A percentile compares a stretch with the other conserved stretches of the same genome.
Evolutionary conservation across 176 grass and related monocot genomes (phyloP).

Genomic region (Oryza longistaminata): DNA sequence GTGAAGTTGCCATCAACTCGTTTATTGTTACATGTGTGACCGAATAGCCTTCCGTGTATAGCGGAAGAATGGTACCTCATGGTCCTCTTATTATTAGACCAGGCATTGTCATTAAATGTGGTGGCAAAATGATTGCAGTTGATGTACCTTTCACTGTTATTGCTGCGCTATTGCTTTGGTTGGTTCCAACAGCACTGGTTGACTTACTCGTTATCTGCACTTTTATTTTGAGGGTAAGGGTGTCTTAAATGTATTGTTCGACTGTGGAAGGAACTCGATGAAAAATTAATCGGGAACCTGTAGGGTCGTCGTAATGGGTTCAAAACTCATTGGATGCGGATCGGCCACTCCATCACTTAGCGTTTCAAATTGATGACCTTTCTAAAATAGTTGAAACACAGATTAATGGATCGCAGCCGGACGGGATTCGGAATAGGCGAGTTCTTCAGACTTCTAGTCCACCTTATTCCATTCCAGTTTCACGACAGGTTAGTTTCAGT

Average conservation of each 20-base stretch:
- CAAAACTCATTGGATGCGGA: constrained; percentile 79
- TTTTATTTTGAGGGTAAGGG: not conserved
- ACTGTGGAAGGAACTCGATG: not conserved
- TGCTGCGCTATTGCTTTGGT: not conserved
- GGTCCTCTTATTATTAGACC: constrained; percentile 11
- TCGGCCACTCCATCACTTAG: constrained; percentile 64
- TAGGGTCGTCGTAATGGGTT: constrained; percentile 72
- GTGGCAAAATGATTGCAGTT: constrained; percentile 22
- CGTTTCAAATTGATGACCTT: constrained; percentile 85
- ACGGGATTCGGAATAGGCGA: constrained; percentile 89
- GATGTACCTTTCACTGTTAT: constrained; percentile 7
- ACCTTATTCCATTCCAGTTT: not conserved
- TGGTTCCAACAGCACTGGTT: constrained; percentile 18
- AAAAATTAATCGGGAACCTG: constrained; percentile 40
- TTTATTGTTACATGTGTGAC: not conserved
- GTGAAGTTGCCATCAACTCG: not conserved
- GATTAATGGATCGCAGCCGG: constrained; percentile 95
- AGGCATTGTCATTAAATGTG: constrained; percentile 32
- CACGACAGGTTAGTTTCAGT: not conserved
- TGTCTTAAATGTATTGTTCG: not conserved
- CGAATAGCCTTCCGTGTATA: constrained; percentile 25
- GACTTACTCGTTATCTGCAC: constrained; percentile 4
- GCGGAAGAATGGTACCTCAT: not conserved
- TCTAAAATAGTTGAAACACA: constrained; percentile 83
- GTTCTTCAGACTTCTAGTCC: constrained; percentile 54